Percentiles rank a stretch among this genome's conserved stretches.
phyloP scores from a whole-genome alignment of 129 eudicot species.

The Pseudognaphalium luteoalbum region DNA sequence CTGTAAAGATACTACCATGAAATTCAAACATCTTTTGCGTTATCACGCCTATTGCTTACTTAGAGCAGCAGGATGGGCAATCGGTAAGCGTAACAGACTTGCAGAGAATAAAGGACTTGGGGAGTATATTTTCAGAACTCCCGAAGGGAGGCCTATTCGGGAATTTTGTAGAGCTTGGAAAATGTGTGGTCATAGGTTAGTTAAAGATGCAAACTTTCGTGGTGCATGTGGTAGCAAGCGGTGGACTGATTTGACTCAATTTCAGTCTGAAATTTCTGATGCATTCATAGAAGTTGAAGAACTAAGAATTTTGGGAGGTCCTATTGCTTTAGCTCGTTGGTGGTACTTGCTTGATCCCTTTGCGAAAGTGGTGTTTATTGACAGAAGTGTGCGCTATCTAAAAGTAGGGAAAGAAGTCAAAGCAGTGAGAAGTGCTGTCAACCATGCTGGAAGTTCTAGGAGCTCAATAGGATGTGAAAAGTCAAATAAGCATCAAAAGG shows the following conservation, averaged over 20 bases:
- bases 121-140: conserved; percentile 73
- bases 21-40: conserved; percentile 77
- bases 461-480: conserved; percentile 11
- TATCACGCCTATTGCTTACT: conserved; percentile 61
- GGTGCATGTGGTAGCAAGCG: conserved; percentile 37
- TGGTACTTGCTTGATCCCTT: conserved; percentile 95
- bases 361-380: conserved; percentile 74
- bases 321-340: conserved; percentile 52
- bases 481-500: conserved; percentile 29
- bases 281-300: conserved; percentile 50
- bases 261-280: conserved; percentile 58
- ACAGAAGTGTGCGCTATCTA: conserved; percentile 50
- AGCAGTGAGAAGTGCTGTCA: conserved; percentile 46
- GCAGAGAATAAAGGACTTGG: conserved; percentile 50
- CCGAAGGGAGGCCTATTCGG: conserved; percentile 86
- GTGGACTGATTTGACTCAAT: conserved; percentile 58
- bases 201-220: conserved; percentile 33
- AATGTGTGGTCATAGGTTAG: conserved; percentile 61
- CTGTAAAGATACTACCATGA: conserved; percentile 44
- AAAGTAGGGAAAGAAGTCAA: conserved; percentile 61
- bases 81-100: conserved; percentile 70
- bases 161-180: conserved; percentile 81
- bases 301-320: conserved; percentile 35
- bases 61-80: conserved; percentile 77
- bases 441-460: conserved; percentile 19